Base-by-base conservation (phyloP, 1,284 basidiomycete species). In the Apiotrichum laibachii region DNA sequence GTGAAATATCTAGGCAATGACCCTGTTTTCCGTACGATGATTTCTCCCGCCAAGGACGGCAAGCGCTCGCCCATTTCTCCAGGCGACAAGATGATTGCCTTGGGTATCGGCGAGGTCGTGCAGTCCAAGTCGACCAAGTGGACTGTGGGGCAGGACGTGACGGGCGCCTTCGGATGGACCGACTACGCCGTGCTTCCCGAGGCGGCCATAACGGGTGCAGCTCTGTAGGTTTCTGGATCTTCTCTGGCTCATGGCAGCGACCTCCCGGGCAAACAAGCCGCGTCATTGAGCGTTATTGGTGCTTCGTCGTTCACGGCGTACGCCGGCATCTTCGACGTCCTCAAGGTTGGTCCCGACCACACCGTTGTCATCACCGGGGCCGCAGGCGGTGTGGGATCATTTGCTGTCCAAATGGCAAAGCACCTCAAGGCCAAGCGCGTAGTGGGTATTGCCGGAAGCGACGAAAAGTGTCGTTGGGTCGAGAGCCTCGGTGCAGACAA, bases 391-490 rank as follows among this genome's bases (percentile, higher is more conserved):
- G 55, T 59, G 6, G 72, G 75, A 10, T 68, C 68, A 22, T 56
- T 68, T 39, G 58, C 67, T 21, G 60, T 77, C 26, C 74, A 77
- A 61, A 64, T 75, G 55, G 74, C 74, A 40, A 77, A 77, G 59
- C 66, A 77, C 21, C 63, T 76, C 35, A 79, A 78, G 2, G 79
- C 78, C 63, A 67, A 68, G 53, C 73, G 74, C 37, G 80, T 82
- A 53, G 69, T 82, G 59, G 81, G 79, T 35, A 78, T 82, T 48
- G 81, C 81, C 0, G 81, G 81, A 35, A 78, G 79, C 4, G 66
- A 72, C 18, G 77, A 79, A 46, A 82, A 82, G 73, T 80, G 79
- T 66, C 60, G 71, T 2, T 82, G 78, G 78, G 72, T 59, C 49
- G 73, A 79, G 53, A 72, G 73, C 26, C 72, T 81, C 53, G 80